Percentiles rank a stretch among this genome's conserved stretches.
phyloP scores from a whole-genome alignment of 306 rosid genomes.

The Myrica gale region DNA sequence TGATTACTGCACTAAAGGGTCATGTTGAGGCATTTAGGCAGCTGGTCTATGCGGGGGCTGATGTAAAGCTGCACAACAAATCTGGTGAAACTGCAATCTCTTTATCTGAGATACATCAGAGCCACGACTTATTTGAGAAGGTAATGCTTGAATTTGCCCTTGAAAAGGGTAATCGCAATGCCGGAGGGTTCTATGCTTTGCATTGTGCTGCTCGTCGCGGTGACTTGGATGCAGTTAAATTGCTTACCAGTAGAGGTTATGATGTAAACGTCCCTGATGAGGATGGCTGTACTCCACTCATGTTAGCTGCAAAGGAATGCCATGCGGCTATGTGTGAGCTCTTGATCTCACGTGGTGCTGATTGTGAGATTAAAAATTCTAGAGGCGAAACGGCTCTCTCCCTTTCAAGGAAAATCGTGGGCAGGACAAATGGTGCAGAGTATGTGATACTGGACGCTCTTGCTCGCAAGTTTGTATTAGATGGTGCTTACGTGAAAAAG shows the following conservation, averaged over 20 bases:
- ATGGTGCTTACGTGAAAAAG: constrained; percentile 58
- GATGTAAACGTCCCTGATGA: constrained; percentile 76
- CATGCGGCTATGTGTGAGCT: constrained; percentile 60
- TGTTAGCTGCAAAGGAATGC: constrained; percentile 92
- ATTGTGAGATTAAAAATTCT: constrained; percentile 42
- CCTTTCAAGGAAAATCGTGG: constrained; percentile 50
- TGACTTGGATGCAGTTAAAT: constrained; percentile 64
- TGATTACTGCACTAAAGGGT: constrained; percentile 72
- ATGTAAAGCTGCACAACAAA: constrained; percentile 66
- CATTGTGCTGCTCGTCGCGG: constrained; percentile 91
- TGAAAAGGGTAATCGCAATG: constrained; percentile 65
- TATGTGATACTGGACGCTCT: constrained; percentile 63
- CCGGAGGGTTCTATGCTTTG: constrained; percentile 79
- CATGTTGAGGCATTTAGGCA: constrained; percentile 71
- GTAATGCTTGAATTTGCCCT: constrained; percentile 87
- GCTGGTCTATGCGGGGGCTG: constrained; percentile 86
- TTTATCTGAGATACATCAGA: constrained; percentile 51
- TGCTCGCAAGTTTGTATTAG: constrained; percentile 56
- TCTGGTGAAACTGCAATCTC: constrained; percentile 73
- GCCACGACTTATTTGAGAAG: constrained; percentile 68
- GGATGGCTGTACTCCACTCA: constrained; percentile 82
- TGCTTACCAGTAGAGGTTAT: constrained; percentile 69
- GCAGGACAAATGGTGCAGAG: constrained; percentile 47
- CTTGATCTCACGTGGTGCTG: constrained; percentile 67
- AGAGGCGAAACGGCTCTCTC: constrained; percentile 76